Conservation (phyloP, 2,329 filamentous ascomycete genomes). For the Ophidiomyces ophidiicola region DNA sequence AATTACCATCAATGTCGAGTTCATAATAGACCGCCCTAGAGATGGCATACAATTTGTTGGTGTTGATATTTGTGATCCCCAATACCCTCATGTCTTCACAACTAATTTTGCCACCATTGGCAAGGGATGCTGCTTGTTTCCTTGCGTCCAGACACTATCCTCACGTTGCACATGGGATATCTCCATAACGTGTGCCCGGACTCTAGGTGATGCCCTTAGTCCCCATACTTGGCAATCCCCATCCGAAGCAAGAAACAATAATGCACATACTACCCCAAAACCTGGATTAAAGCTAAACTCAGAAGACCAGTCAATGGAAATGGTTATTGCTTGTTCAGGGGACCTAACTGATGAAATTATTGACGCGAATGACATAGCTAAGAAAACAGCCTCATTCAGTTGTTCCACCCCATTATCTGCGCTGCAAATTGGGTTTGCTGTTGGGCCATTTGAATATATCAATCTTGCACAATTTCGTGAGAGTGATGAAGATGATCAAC, state of each 20-base stretch:
- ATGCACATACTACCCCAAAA: constrained; percentile 17
- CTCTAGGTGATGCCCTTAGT: constrained; percentile 61
- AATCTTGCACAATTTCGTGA: constrained; percentile 81
- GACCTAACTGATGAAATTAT: constrained; percentile 72
- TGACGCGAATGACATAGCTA: constrained; percentile 62
- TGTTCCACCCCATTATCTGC: constrained; percentile 64
- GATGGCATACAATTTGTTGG: constrained; percentile 91
- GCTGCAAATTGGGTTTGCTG: constrained; percentile 82
- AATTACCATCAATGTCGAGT: constrained; percentile 61
- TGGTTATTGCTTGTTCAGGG: constrained; percentile 83
- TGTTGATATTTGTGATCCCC: constrained; percentile 61
- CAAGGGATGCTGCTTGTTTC: constrained; percentile 74
- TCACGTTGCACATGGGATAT: constrained; percentile 79
- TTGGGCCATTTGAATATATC: constrained; percentile 89
- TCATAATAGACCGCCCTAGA: constrained; percentile 58
- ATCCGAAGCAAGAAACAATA: too few relatives aligned
- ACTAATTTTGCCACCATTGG: constrained; percentile 67
- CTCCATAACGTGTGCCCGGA: constrained; percentile 72
- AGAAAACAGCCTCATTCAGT: constrained; percentile 79
- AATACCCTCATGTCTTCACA: constrained; percentile 88
- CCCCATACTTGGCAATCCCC: too few relatives aligned
- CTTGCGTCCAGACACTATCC: constrained; percentile 76
- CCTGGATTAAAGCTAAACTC: constrained; percentile 20
- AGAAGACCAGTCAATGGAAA: constrained; percentile 77
- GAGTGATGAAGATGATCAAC: constrained; percentile 80